Base-by-base conservation (phyloP, 2,329 filamentous ascomycete genomes). In the Nemania abortiva region DNA sequence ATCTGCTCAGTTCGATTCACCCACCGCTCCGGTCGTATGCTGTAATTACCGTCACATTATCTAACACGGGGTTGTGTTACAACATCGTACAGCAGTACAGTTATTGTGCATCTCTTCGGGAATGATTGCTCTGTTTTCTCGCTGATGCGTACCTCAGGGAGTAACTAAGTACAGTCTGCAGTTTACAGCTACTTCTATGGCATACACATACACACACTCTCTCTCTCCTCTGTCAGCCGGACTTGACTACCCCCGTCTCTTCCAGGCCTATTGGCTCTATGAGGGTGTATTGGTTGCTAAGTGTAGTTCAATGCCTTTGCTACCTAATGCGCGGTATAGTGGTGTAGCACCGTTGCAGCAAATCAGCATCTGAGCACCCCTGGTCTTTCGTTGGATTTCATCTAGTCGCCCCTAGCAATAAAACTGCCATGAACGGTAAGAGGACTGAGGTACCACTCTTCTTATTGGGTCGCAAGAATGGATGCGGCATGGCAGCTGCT, bases 391-490 rank as follows among this genome's bases (percentile, higher is more conserved):
- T 66, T 66, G 62, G 59, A 64, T 53, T 54, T 42, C 42, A 53
- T 61, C 45, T 55, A 63, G 54, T 68, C 45, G 61, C 61, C 52
- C 59, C 58, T 63, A 59, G 50, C 45, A 45, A 58, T 45, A 49
- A 55, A 54, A 29, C 37, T 34, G 13, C 60, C 22, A 31, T 37
- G 11, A 52, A 50, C 37, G 42, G 39, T 37, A 27, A 49, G 29
- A 53, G 37, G 45, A 53, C 42, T 22, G 13, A 27, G 42, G 31
- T 18, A 47, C 18, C 20, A 18, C 18, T 24, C 27, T 37, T 58
- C 55, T 49, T 58, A 66, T 64, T 69, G 59, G 66, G 24, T 66
- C 52, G 59, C 55, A 54, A 49, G 18, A 50, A 53, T 52, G 50
- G 47, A 56, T 61, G 42, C 54, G 64, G 64, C 64, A 56, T 63